Evolutionary conservation across 1,284 basidiomycete genomes (phyloP).

Genomic region (Meira miltonrushii): DNA sequence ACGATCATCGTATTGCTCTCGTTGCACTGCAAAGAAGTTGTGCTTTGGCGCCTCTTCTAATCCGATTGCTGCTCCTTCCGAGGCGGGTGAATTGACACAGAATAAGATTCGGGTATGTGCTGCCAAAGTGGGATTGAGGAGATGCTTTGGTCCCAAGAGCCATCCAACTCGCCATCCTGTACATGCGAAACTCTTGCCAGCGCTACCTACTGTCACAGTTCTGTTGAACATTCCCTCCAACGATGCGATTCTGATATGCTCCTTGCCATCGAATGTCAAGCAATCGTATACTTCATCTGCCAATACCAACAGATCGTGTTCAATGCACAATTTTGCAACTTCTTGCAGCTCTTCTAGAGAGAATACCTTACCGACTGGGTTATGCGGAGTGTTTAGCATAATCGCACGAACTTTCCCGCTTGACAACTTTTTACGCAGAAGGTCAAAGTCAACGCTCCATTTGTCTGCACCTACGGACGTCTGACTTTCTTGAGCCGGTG

Average conservation of each 20-base stretch:
- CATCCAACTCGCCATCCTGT: constrained; percentile 98
- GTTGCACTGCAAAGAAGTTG: constrained; percentile 74
- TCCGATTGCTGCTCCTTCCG: constrained; percentile 58
- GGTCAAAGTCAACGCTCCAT: constrained; percentile 61
- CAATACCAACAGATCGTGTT: constrained; percentile 88
- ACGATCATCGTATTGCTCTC: constrained; percentile 73
- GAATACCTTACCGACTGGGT: constrained; percentile 74
- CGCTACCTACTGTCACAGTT: constrained; percentile 74
- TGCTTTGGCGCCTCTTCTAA: constrained; percentile 66
- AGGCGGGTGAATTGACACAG: constrained; percentile 83
- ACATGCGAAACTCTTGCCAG: constrained; percentile 72
- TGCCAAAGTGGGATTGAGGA: constrained; percentile 79
- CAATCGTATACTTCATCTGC: constrained; percentile 92
- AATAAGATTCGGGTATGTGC: constrained; percentile 92
- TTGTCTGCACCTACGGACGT: constrained; percentile 43
- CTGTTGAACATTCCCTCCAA: constrained; percentile 85
- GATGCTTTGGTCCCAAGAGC: constrained; percentile 78
- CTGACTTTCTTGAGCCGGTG: constrained; percentile 46
- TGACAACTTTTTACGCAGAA: constrained; percentile 71
- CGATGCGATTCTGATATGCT: constrained; percentile 85
- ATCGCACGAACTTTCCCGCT: constrained; percentile 74
- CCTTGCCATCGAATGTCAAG: constrained; percentile 77
- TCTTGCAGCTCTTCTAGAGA: constrained; percentile 71
- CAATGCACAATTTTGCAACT: constrained; percentile 79
- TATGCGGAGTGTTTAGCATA: constrained; percentile 65